phyloP scores from a whole-genome alignment of 352 stramenopile genomes.

The Phytophthora melonis region DNA sequence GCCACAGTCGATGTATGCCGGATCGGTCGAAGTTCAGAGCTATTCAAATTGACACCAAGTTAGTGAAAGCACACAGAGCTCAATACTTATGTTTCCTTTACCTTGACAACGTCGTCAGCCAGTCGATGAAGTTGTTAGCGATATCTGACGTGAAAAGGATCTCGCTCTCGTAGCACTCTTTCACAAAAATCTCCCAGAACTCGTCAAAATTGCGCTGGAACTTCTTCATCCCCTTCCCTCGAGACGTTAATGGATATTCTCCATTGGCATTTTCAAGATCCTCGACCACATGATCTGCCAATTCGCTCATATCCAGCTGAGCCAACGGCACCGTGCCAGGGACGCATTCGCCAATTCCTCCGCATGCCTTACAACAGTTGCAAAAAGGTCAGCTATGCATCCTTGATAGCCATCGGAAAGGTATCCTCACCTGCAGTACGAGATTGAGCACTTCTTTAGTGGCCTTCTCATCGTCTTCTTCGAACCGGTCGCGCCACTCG shows the following conservation, averaged over 20 bases:
- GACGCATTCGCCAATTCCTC: conserved; percentile 59
- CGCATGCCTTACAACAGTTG: conserved; percentile 52
- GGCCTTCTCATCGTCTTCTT: conserved; percentile 59
- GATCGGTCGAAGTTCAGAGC: conserved; percentile 84
- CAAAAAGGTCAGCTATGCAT: not conserved
- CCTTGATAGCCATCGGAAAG: too few species aligned
- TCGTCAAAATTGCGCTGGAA: conserved; percentile 74
- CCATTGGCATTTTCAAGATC: conserved; percentile 70
- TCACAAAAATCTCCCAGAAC: conserved; percentile 85
- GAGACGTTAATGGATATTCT: conserved; percentile 75
- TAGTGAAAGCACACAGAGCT: conserved; percentile 7
- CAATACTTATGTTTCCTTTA: conserved; percentile 18
- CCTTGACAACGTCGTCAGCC: conserved; percentile 85
- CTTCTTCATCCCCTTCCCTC: conserved; percentile 62
- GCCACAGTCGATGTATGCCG: conserved; percentile 83
- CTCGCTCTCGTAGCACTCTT: conserved; percentile 84
- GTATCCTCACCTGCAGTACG: conserved; percentile 60
- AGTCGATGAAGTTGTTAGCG: conserved; percentile 75
- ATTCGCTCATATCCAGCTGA: conserved; percentile 76
- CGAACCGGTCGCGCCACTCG: conserved; percentile 79
- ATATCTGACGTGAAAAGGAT: conserved; percentile 79
- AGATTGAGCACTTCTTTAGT: conserved; percentile 84
- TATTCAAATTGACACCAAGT: conserved; percentile 32
- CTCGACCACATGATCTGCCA: conserved; percentile 71
- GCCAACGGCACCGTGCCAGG: conserved; percentile 61